Conservation (phyloP, 2,329 filamentous ascomycete genomes). For the Penicillium sumatraense region DNA sequence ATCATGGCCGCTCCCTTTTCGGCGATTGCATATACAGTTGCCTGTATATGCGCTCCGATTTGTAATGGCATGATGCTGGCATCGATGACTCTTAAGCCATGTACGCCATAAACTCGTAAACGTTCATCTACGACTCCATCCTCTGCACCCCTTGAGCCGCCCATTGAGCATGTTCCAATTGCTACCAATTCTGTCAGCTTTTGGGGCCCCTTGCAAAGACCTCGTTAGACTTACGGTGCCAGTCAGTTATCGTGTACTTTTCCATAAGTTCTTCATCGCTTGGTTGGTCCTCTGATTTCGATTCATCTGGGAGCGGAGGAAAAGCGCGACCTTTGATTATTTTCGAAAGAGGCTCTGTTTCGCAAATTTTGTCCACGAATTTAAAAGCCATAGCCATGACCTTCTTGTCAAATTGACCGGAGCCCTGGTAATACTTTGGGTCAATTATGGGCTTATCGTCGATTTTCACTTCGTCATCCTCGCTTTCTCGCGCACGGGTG, state of each 20-base stretch:
- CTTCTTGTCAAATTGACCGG: constrained; percentile 50
- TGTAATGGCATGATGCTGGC: constrained; percentile 39
- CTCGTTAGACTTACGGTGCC: constrained; percentile 23
- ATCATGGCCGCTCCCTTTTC: constrained; percentile 30
- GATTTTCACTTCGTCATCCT: constrained; percentile 13
- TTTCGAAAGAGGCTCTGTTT: constrained; percentile 41
- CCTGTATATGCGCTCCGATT: constrained; percentile 33
- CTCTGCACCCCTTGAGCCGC: constrained; percentile 28
- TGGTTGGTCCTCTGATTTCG: not conserved
- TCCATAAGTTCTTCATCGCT: constrained; percentile 15
- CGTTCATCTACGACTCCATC: constrained; percentile 42
- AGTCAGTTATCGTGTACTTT: constrained; percentile 25
- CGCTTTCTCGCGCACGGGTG: constrained; percentile 32
- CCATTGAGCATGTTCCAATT: constrained; percentile 50
- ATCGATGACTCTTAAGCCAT: constrained; percentile 43
- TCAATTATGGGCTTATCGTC: constrained; percentile 46
- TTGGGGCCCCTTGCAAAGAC: too few relatives aligned
- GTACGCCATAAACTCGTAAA: constrained; percentile 42
- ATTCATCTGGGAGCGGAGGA: constrained; percentile 28
- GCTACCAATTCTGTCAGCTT: constrained; percentile 4
- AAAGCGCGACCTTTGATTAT: constrained; percentile 43
- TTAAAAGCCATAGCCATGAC: constrained; percentile 48
- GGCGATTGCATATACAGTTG: constrained; percentile 38
- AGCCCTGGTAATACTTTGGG: constrained; percentile 51
- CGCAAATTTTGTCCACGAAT: constrained; percentile 47